Evolutionary conservation across 495 filamentous ascomycete species (phyloP).

Genomic region (Geoglossum glabrum): DNA sequence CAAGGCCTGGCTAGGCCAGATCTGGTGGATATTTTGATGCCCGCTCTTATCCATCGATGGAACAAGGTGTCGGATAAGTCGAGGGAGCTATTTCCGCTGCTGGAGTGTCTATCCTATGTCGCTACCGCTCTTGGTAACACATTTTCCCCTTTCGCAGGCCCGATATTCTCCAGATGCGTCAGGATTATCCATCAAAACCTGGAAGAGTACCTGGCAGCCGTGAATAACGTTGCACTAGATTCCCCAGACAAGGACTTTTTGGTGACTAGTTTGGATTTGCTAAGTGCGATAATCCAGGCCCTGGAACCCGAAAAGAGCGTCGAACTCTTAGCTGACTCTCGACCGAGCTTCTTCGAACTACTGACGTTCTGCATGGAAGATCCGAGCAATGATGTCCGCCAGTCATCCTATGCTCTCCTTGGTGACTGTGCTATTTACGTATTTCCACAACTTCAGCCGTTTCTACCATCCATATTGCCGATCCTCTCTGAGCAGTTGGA

Average conservation of each 20-base stretch:
- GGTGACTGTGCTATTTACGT: slow-evolving; percentile 95
- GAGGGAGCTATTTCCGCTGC: slow-evolving; percentile 77
- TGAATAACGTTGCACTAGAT: slow-evolving; percentile 44
- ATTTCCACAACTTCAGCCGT: slow-evolving; percentile 60
- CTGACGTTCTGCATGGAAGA: slow-evolving; percentile 88
- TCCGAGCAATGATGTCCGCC: slow-evolving; percentile 74
- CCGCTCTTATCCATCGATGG: slow-evolving; percentile 79
- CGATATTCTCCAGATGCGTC: slow-evolving; percentile 71
- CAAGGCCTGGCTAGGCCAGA: slow-evolving; percentile 55
- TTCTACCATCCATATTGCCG: slow-evolving; percentile 50
- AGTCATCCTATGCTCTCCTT: slow-evolving; percentile 88
- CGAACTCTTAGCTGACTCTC: slow-evolving; percentile 50
- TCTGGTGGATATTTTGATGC: slow-evolving; percentile 75
- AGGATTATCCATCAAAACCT: slow-evolving; percentile 82
- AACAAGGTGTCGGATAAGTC: slow-evolving; percentile 74
- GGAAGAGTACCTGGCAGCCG: slow-evolving; percentile 47
- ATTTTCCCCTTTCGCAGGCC: slow-evolving; percentile 65
- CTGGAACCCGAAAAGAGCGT: slow-evolving; percentile 54
- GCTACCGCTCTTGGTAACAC: slow-evolving; percentile 65
- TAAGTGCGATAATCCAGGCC: slow-evolving; percentile 88
- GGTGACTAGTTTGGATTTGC: slow-evolving; percentile 83
- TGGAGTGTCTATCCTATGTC: slow-evolving; percentile 90
- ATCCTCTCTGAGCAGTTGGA: slow-evolving; percentile 75
- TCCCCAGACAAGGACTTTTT: slow-evolving; percentile 91
- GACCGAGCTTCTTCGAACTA: slow-evolving; percentile 75